A percentile compares a stretch with the other conserved stretches of the same genome.
Conservation (phyloP, 108 stramenopile species). For the Cyclotella cryptica region DNA sequence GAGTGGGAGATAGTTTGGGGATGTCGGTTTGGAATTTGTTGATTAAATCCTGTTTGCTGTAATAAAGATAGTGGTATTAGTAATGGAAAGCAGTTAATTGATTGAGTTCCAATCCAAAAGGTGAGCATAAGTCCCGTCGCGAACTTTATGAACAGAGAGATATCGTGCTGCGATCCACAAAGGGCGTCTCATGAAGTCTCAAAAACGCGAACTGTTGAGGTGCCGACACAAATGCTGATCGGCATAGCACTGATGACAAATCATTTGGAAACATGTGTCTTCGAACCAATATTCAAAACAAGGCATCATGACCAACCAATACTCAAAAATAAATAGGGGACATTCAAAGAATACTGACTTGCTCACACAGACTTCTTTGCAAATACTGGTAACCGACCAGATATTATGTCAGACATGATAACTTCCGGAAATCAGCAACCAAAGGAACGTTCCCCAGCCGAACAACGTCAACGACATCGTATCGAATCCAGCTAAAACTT, state of each 20-base stretch:
- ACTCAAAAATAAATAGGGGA: no score
- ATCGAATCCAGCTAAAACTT: constrained; percentile 42
- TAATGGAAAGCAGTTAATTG: not conserved
- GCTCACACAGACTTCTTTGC: no score
- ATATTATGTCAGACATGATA: not conserved
- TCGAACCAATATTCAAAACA: no score
- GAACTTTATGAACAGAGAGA: not conserved
- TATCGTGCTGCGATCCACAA: no score
- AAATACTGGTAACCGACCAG: no score
- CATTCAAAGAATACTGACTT: no score
- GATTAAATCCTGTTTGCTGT: constrained; percentile 72
- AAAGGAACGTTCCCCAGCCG: not conserved
- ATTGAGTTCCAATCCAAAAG: not conserved
- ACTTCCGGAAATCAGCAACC: not conserved
- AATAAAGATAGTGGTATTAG: not conserved
- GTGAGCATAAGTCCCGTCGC: not conserved
- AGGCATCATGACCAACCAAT: no score
- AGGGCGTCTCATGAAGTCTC: no score
- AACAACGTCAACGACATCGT: not conserved
- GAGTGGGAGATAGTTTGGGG: constrained; percentile 44
- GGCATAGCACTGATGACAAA: no score
- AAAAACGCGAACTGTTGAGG: no score
- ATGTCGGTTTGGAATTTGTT: constrained; percentile 72
- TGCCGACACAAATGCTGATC: no score
- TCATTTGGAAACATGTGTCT: no score